Evolutionary conservation across 495 filamentous ascomycete species (phyloP), one percentile per base, ranked within the genome.

Genomic region (Neurospora tetraspora): DNA sequence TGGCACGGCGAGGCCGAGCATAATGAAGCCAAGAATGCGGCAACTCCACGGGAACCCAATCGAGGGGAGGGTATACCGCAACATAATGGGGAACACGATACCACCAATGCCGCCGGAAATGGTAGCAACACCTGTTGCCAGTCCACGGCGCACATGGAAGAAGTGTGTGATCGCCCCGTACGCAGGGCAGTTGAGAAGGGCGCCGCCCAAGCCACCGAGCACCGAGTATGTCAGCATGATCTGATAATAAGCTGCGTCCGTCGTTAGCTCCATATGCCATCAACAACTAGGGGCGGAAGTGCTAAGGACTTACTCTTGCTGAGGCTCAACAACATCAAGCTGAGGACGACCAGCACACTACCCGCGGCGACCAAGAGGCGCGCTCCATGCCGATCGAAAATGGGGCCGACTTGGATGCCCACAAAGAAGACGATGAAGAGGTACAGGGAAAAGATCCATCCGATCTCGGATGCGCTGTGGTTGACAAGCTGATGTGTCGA

Each of bases 41-140:
- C 89, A 86, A 20, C 83, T 81, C 88, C 87, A 90, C 0, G 80
- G 79, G 81, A 90, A 92, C 12, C 87, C 86, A 11, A 88, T 81
- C 4, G 78, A 75, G 0, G 83, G 80, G 5, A 91, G 83, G 4
- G 86, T 77, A 0, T 77, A 74, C 40, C 86, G 83, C 39, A 91
- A 78, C 20, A 88, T 73, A 18, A 91, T 74, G 10, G 90, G 90
- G 70, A 91, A 88, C 3, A 88, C 80, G 39, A 91, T 86, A 14
- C 90, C 89, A 16, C 90, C 90, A 23, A 89, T 81, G 7, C 87
- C 88, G 7, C 87, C 87, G 0, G 88, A 86, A 0, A 85, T 87
- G 74, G 88, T 87, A 18, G 89, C 88, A 40, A 91, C 82, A n/a
- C 90, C 90, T n/a, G 86, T 89, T 1, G 89, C 89, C 5, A 91